A percentile compares a stretch with the other conserved stretches of the same genome.
These are phyloP conservation scores for Dothistroma septosporum DNA, from an alignment of 2,329 filamentous ascomycete species.

Conservation along the genomic window DNA sequence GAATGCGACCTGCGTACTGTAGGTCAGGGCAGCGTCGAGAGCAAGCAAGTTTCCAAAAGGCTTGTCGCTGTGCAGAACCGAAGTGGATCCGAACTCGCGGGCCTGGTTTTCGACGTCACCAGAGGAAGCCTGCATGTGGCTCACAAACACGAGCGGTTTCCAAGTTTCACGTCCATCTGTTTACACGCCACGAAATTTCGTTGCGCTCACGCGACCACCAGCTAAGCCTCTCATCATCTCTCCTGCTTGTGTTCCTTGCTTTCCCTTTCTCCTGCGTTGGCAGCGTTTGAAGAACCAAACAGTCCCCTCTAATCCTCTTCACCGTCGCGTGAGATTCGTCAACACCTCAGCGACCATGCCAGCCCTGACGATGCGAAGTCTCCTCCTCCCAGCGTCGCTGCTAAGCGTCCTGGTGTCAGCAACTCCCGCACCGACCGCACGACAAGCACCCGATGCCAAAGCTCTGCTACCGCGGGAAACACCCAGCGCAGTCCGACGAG, in stretches of 20 bases:
- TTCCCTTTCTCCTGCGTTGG: not conserved
- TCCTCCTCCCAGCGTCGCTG: conserved; percentile 28
- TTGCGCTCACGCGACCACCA: not conserved
- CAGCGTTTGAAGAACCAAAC: not conserved
- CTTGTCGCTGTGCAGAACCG: not conserved
- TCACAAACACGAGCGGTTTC: not conserved
- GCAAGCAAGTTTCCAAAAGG: not conserved
- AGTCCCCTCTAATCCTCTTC: not conserved
- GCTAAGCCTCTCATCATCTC: not conserved
- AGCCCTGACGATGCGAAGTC: conserved; percentile 16
- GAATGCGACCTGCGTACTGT: too few species aligned
- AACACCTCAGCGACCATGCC: conserved; percentile 1
- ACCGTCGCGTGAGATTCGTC: not conserved
- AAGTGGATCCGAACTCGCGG: not conserved
- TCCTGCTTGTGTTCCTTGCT: not conserved
- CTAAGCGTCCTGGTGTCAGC: conserved; percentile 26
- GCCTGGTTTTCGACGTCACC: not conserved
- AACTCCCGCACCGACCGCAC: conserved; percentile 18
- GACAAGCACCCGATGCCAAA: conserved; percentile 11
- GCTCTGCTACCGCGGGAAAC: conserved; percentile 47
- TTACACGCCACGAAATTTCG: not conserved
- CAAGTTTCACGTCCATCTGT: not conserved
- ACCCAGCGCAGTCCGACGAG: conserved; percentile 41
- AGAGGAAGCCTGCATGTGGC: not conserved
- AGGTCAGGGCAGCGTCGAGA: too few species aligned